phyloP scores from a whole-genome alignment of 83 land plant genomes.

The Thuja plicata region DNA sequence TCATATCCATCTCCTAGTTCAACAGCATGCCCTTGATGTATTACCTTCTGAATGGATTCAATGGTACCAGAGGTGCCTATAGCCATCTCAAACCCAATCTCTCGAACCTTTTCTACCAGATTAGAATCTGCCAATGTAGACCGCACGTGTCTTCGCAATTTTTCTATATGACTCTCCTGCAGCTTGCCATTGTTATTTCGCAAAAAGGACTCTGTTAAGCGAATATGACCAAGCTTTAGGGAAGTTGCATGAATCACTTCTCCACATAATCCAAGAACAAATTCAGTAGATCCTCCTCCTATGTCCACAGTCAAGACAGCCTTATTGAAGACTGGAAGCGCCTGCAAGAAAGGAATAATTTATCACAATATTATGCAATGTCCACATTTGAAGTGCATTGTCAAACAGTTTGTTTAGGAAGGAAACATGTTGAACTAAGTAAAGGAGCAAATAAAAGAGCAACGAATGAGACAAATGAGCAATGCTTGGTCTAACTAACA shows the following conservation, averaged over 20 bases:
- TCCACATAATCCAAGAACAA: slow-evolving; percentile 50
- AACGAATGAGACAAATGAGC: slow-evolving; percentile 1
- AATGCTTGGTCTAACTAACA: neutral
- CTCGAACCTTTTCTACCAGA: slow-evolving; percentile 40
- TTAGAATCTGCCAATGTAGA: slow-evolving; percentile 34
- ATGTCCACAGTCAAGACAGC: slow-evolving; percentile 51
- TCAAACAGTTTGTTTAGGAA: neutral
- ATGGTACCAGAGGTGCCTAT: slow-evolving; percentile 76
- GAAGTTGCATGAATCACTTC: slow-evolving; percentile 36
- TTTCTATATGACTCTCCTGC: slow-evolving; percentile 21
- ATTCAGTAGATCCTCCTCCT: slow-evolving; percentile 73
- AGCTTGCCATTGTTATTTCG: slow-evolving; percentile 11
- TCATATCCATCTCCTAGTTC: neutral
- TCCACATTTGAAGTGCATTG: neutral
- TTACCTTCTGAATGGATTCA: slow-evolving; percentile 40
- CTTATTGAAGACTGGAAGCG: slow-evolving; percentile 44
- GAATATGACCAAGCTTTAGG: slow-evolving; percentile 60
- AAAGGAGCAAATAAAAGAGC: neutral
- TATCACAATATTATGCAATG: neutral
- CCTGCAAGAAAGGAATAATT: slow-evolving; percentile 7
- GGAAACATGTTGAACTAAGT: neutral
- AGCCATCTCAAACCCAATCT: slow-evolving; percentile 40
- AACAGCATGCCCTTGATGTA: slow-evolving; percentile 18
- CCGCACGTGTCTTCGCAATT: slow-evolving; percentile 36
- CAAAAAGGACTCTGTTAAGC: slow-evolving; percentile 40